Evolutionary conservation across 1,139 yeast species (phyloP).

Genomic region (Lizanozyma gosingica): DNA sequence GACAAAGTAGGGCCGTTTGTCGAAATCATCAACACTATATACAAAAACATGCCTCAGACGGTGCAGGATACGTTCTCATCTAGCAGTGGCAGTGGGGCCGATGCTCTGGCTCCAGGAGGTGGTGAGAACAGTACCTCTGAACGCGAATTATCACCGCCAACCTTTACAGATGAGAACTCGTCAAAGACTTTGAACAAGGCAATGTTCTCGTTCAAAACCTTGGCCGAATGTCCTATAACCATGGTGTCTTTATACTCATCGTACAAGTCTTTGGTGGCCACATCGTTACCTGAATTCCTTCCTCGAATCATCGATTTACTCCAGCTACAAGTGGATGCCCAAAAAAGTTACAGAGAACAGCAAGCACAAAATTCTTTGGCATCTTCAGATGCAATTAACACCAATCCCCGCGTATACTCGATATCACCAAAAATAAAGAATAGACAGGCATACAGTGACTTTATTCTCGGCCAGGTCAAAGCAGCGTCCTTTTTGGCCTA

Average conservation of each 20-base stretch:
- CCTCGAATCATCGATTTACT: conserved; percentile 77
- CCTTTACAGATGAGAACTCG: conserved; percentile 28
- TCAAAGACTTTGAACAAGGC: conserved; percentile 44
- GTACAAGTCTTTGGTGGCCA: conserved; percentile 65
- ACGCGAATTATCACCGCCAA: conserved; percentile 28
- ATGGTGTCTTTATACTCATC: conserved; percentile 88
- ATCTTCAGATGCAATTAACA: conserved; percentile 38
- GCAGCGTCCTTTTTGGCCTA: conserved; percentile 95
- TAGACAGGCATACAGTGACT: conserved; percentile 78
- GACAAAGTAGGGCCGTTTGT: conserved; percentile 78
- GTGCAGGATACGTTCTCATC: conserved; percentile 55
- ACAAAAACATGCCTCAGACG: conserved; percentile 71
- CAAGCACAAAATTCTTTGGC: conserved; percentile 52
- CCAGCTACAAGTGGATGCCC: conserved; percentile 59
- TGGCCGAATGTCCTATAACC: conserved; percentile 95
- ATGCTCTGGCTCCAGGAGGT: conserved; percentile 1
- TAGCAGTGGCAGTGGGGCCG: conserved; percentile 5
- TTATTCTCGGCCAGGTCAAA: conserved; percentile 90
- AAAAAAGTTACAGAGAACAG: conserved; percentile 34
- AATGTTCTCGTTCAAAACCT: conserved; percentile 76
- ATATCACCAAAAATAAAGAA: conserved; percentile 63
- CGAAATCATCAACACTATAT: conserved; percentile 65
- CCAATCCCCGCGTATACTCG: conserved; percentile 24
- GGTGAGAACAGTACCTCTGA: conserved; percentile 13
- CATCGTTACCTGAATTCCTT: conserved; percentile 67